A percentile compares a stretch with the other conserved stretches of the same genome.
Conservation (phyloP, 306 rosid species). For the Amphicarpaea edgeworthii region DNA sequence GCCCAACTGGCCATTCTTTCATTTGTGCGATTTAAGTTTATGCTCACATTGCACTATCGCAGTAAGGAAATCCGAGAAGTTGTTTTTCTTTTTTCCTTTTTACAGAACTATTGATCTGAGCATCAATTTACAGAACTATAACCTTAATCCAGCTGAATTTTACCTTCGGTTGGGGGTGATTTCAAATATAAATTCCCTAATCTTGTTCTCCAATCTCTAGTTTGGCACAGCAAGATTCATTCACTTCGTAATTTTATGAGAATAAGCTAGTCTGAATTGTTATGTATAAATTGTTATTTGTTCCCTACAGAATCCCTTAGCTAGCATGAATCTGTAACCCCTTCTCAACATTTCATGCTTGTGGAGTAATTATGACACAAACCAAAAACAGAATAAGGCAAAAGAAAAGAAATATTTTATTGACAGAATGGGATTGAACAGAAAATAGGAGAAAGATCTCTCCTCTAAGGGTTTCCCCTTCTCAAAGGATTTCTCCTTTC, state of each 20-base stretch:
- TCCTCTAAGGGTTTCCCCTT: background rate
- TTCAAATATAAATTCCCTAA: background rate
- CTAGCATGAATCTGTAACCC: conserved; percentile 10
- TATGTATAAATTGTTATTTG: background rate
- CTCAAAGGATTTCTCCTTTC: background rate
- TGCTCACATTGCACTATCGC: background rate
- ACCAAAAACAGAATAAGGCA: background rate
- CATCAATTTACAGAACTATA: too few species aligned
- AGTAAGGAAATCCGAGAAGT: conserved; percentile 25
- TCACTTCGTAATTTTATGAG: background rate
- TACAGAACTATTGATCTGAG: background rate
- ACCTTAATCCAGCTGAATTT: background rate
- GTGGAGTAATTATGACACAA: conserved; percentile 15
- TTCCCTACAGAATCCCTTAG: conserved; percentile 11
- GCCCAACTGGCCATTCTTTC: conserved; percentile 10
- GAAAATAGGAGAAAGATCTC: conserved; percentile 7
- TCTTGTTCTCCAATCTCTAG: background rate
- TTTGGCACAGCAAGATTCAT: background rate
- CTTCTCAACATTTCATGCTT: conserved; percentile 29
- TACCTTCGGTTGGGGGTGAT: conserved; percentile 10
- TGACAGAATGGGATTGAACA: background rate
- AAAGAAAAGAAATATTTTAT: background rate
- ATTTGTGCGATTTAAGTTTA: conserved; percentile 13
- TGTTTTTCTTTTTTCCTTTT: background rate
- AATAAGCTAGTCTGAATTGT: background rate